Evolutionary conservation across 768 basidiomycete species (phyloP), one percentile per base, ranked within the genome.

Genomic region (Candolleomyces efflorescens): DNA sequence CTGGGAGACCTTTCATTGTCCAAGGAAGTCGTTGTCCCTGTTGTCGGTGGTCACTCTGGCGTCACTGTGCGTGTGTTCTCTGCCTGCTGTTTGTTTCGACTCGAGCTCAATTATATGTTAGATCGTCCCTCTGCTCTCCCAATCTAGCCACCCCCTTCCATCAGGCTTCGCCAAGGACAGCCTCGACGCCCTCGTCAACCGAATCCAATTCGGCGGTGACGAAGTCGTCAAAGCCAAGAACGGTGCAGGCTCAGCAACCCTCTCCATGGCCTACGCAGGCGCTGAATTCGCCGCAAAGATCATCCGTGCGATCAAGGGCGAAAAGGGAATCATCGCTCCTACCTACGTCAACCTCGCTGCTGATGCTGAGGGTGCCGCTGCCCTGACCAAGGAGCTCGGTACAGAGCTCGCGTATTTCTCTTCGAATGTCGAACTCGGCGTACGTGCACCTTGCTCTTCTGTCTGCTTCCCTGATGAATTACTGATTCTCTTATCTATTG

Each of bases 171-270:
- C 78, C n/a, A 65, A 75, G 37, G 76, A 74, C 5, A 69, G 72
- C 1, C 70, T 85, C 65, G 84, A 85, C 24, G 73, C 78, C 13
- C 81, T 98, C 51, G 78, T 90, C 49, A 80, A 92, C 56, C 89
- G 92, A 63, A 92, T 97, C 65, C 94, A 96, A 71, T 97, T 91
- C 67, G 95, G 95, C 56, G 95, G 94, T 58, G 95, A 97, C 65
- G 95, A 98, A 75, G 95, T 98, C 67, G 96, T 98, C 70, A 90
- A 97, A 77, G 97, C 97, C 45, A 99, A 99, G 79, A 89, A 92
- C 66, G 90, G 89, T 63, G 85, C 87, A 53, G 97, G 97, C 46
- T 94, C 92, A 32, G 95, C 95, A 9, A 97, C 94, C n/a, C 84
- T 96, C 57, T 94, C 92, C 36, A 98, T 98, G 94, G 94, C 94